Conservation (phyloP, 164 flowering plant genomes). For the Brasenia schreberi region DNA sequence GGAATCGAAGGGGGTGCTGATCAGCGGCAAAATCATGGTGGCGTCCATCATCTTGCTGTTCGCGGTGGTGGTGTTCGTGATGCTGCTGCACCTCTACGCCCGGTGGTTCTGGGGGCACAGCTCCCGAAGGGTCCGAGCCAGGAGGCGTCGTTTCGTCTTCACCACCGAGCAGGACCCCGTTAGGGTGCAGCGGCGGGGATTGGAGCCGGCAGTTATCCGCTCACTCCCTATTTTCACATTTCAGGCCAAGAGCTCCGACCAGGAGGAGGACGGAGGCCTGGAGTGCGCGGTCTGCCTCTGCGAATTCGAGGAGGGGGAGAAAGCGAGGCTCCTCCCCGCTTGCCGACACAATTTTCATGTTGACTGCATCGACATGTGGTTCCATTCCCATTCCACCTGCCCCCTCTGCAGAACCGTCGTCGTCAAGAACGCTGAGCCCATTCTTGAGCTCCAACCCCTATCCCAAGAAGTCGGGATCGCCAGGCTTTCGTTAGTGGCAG, state of each 20-base stretch:
- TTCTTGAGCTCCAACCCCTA: neutral
- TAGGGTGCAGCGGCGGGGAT: constrained; percentile 1
- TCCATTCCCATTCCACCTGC: constrained; percentile 55
- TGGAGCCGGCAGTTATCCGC: constrained; percentile 1
- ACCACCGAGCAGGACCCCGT: constrained; percentile 23
- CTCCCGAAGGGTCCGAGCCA: constrained; percentile 8
- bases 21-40: constrained; percentile 54
- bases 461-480: neutral
- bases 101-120: constrained; percentile 51
- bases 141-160: constrained; percentile 41
- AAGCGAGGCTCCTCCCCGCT: constrained; percentile 33
- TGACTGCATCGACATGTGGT: constrained; percentile 76
- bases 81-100: constrained; percentile 65
- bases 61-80: constrained; percentile 41
- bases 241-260: constrained; percentile 6
- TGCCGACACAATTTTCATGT: constrained; percentile 59
- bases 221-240: constrained; percentile 22
- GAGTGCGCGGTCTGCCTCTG: constrained; percentile 55
- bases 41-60: constrained; percentile 42
- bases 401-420: constrained; percentile 40
- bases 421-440: neutral
- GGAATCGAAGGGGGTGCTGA: constrained; percentile 12
- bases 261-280: constrained; percentile 20
- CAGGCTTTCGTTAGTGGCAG: neutral
- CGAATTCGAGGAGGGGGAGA: constrained; percentile 39